phyloP scores from a whole-genome alignment of 2,329 filamentous ascomycete species.

The Intubia oerlemansii region DNA sequence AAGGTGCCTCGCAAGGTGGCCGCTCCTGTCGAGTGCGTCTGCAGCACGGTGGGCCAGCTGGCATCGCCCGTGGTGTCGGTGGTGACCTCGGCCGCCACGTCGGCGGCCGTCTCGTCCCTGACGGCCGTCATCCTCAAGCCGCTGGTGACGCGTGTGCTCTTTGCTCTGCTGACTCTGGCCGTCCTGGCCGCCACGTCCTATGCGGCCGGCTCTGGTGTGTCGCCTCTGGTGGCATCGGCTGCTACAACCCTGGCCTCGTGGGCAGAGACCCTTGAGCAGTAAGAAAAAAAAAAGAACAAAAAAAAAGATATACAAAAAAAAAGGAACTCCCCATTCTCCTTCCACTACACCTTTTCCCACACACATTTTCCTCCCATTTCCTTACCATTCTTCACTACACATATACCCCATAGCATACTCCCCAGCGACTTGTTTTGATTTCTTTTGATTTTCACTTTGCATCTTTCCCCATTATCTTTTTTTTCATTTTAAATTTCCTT shows the following conservation, averaged over 20 bases:
- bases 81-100: conserved; percentile 1
- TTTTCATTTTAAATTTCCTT: no score
- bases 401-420: no score
- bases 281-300: no score
- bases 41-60: conserved; percentile 1
- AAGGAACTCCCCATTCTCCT: neutral
- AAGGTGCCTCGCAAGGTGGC: conserved; percentile 6
- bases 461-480: neutral
- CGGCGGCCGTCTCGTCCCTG: conserved; percentile 4
- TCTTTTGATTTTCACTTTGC: neutral
- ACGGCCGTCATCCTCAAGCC: conserved; percentile 4
- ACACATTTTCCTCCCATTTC: no score
- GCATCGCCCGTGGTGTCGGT: conserved; percentile 2
- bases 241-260: conserved; percentile 1
- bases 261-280: conserved; percentile 2
- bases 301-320: no score
- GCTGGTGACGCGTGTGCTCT: conserved; percentile 6
- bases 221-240: conserved; percentile 2
- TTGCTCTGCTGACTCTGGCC: conserved; percentile 1
- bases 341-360: no score
- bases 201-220: neutral
- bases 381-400: no score
- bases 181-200: conserved; percentile 4
- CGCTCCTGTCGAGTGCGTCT: conserved; percentile 3
- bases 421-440: neutral